These are phyloP conservation scores for Pseudisothecium myosuroides DNA, from an alignment of 225 moss, liverwort and hornwort species.

Conservation along the genomic window DNA sequence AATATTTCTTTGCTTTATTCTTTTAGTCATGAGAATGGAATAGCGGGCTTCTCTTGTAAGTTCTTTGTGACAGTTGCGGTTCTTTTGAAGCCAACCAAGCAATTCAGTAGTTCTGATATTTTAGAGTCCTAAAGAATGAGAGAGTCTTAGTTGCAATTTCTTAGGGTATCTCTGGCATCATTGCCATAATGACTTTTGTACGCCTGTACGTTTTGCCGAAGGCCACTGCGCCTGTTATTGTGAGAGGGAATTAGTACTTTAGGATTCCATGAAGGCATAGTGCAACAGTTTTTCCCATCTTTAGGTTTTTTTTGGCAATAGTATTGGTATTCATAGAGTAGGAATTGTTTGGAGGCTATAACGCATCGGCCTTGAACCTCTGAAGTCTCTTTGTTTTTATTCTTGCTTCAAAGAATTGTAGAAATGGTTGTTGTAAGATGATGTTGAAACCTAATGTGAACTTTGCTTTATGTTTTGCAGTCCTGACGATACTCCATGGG, in stretches of 20 bases:
- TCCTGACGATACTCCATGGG: conserved; percentile 99
- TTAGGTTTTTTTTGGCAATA: background rate
- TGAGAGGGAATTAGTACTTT: background rate
- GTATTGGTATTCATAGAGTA: background rate
- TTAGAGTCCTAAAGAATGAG: background rate
- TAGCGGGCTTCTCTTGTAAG: background rate
- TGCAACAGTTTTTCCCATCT: background rate
- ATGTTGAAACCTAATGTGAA: background rate
- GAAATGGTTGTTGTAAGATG: background rate
- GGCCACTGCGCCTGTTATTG: background rate
- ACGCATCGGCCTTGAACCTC: background rate
- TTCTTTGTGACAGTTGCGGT: background rate
- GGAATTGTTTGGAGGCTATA: background rate
- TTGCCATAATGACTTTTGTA: background rate
- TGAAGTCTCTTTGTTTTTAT: background rate
- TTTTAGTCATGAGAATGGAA: background rate
- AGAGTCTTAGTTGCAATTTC: background rate
- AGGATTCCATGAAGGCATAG: background rate
- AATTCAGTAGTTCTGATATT: background rate
- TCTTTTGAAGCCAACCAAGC: background rate
- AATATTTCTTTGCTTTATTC: background rate
- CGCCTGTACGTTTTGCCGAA: background rate
- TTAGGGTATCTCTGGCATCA: background rate
- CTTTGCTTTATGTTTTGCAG: conserved; percentile 31
- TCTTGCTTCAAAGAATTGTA: background rate